phyloP scores from a whole-genome alignment of 495 filamentous ascomycete genomes.

The Pseudevernia furfuracea region DNA sequence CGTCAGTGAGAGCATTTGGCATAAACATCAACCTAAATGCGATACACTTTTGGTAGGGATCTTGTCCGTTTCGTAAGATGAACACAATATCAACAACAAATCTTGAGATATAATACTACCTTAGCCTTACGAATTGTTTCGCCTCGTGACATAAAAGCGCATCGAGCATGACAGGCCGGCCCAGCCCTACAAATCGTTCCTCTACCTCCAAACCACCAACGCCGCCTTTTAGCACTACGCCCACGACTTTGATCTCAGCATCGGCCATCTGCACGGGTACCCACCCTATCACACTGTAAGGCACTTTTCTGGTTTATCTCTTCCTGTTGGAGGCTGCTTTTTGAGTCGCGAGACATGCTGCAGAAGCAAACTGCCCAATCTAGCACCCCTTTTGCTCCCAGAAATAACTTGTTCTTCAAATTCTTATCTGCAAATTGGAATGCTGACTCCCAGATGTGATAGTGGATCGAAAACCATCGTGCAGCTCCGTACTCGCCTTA shows the following conservation, averaged over 20 bases:
- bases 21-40: background rate
- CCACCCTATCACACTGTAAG: slow-evolving; percentile 57
- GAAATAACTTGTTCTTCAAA: too few relatives aligned
- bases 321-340: too few relatives aligned
- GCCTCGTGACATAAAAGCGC: background rate
- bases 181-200: slow-evolving; percentile 5
- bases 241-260: slow-evolving; percentile 52
- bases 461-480: slow-evolving; percentile 53
- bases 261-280: slow-evolving; percentile 55
- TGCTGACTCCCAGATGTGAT: too few relatives aligned
- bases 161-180: slow-evolving; percentile 15
- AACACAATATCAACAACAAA: background rate
- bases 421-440: too few relatives aligned
- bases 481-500: slow-evolving; percentile 60
- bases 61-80: background rate
- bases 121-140: background rate
- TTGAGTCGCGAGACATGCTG: too few relatives aligned
- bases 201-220: slow-evolving; percentile 20
- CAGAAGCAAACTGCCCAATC: too few relatives aligned
- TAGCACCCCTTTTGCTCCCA: too few relatives aligned
- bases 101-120: background rate
- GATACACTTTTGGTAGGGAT: background rate
- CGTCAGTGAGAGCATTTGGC: background rate
- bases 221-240: slow-evolving; percentile 39
- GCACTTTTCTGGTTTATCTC: too few relatives aligned